Evolutionary conservation across 306 rosid genomes (phyloP).

Genomic region (Cicer judaicum): DNA sequence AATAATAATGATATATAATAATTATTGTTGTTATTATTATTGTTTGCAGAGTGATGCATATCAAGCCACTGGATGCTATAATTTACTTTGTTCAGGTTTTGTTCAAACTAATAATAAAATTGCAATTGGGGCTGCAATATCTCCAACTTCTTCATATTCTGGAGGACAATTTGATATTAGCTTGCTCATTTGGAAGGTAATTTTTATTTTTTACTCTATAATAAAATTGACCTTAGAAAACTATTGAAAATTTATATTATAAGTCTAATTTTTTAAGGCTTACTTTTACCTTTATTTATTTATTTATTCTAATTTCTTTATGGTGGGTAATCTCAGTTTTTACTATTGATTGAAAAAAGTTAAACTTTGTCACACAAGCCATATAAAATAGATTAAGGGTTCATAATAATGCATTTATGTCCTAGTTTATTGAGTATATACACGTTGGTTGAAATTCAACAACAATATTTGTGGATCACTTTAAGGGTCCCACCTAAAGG

Average conservation of each 20-base stretch:
- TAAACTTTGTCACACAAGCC: constrained; percentile 41
- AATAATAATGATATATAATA: neutral
- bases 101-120: constrained; percentile 88
- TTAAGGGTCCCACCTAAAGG: constrained; percentile 42
- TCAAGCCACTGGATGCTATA: constrained; percentile 97
- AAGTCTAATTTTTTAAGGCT: neutral
- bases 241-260: neutral
- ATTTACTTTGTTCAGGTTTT: constrained; percentile 89
- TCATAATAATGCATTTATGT: neutral
- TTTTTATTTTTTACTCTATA: constrained; percentile 1
- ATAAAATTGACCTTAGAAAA: constrained; percentile 2
- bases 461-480: neutral
- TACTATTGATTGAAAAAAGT: constrained; percentile 47
- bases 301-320: neutral
- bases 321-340: constrained; percentile 10
- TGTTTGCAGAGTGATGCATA: constrained; percentile 86
- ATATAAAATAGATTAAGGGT: constrained; percentile 33
- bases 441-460: constrained; percentile 21
- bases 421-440: constrained; percentile 5
- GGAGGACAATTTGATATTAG: constrained; percentile 93
- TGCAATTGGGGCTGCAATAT: constrained; percentile 95
- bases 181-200: constrained; percentile 94
- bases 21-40: neutral
- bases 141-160: constrained; percentile 79
- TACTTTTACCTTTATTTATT: constrained; percentile 4